Conservation (phyloP, 306 rosid genomes). For the Cicer pinnatifidum region DNA sequence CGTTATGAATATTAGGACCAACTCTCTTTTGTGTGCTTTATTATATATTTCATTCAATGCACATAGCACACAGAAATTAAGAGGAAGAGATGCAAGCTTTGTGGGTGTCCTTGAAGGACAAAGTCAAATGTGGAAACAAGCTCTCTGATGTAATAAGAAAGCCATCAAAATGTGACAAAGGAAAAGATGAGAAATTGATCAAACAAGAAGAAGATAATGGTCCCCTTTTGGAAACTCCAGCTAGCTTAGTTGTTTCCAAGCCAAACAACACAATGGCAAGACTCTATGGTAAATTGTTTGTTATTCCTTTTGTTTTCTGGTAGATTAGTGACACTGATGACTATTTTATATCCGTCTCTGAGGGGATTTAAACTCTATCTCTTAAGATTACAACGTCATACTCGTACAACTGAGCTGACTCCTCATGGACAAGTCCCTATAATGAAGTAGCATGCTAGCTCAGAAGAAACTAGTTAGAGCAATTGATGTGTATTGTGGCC, state of each 20-base stretch:
- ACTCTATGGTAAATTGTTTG: constrained; percentile 57
- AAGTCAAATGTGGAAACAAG: constrained; percentile 64
- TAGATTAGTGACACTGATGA: not conserved
- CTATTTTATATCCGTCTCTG: not conserved
- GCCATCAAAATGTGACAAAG: constrained; percentile 43
- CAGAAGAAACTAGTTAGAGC: not conserved
- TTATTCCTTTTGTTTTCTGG: constrained; percentile 5
- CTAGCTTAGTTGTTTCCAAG: constrained; percentile 39
- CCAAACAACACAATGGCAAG: constrained; percentile 42
- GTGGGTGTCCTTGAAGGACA: constrained; percentile 68
- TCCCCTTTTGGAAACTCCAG: constrained; percentile 47
- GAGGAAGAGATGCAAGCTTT: constrained; percentile 57
- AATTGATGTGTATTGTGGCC: not conserved
- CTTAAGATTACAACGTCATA: not conserved
- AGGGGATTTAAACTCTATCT: not conserved
- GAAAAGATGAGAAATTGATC: constrained; percentile 46
- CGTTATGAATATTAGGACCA: no score
- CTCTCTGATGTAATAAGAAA: constrained; percentile 52
- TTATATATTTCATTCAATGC: constrained; percentile 31
- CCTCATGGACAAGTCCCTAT: not conserved
- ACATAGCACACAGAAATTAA: not conserved
- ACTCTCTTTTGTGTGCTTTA: constrained; percentile 1
- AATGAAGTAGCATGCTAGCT: not conserved
- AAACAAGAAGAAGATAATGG: constrained; percentile 30
- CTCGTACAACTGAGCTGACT: not conserved